Conservation (phyloP, 1,284 basidiomycete genomes). For the Melampsora americana region DNA sequence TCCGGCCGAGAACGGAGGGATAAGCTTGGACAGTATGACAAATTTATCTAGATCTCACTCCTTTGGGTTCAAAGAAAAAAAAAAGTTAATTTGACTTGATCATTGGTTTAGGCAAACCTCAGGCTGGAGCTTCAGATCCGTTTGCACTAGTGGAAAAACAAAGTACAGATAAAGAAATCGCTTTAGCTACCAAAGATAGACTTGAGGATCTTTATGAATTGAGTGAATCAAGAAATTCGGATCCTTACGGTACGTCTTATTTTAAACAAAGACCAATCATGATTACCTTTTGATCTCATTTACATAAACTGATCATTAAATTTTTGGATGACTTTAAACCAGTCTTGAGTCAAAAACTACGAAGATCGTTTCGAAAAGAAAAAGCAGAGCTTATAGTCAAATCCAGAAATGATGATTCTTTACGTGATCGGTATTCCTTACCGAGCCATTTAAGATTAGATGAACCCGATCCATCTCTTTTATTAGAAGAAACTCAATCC, state of each 20-base stretch:
- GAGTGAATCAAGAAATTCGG: conserved; percentile 38
- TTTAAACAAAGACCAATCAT: background rate
- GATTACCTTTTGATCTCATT: too few relatives aligned
- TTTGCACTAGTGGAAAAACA: conserved; percentile 84
- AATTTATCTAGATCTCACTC: conserved; percentile 9
- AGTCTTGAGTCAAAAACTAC: conserved; percentile 66
- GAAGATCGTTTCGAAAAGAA: conserved; percentile 76
- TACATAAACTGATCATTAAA: conserved; percentile 53
- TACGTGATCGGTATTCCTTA: conserved; percentile 32
- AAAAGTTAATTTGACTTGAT: too few relatives aligned
- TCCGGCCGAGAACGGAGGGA: conserved; percentile 88
- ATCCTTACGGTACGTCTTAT: conserved; percentile 32
- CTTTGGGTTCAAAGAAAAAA: background rate
- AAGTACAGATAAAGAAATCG: conserved; percentile 68
- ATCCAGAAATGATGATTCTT: conserved; percentile 26
- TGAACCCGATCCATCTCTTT: conserved; percentile 10
- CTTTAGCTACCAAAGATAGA: conserved; percentile 71
- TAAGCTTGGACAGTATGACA: conserved; percentile 70
- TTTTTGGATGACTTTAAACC: conserved; percentile 81
- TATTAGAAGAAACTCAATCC: conserved; percentile 6
- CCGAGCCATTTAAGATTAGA: conserved; percentile 24
- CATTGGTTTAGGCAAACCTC: background rate
- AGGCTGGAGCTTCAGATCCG: conserved; percentile 66
- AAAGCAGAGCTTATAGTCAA: conserved; percentile 58
- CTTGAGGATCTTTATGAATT: conserved; percentile 68